Evolutionary conservation across 768 basidiomycete species (phyloP).

Genomic region (Roridomyces roridus): DNA sequence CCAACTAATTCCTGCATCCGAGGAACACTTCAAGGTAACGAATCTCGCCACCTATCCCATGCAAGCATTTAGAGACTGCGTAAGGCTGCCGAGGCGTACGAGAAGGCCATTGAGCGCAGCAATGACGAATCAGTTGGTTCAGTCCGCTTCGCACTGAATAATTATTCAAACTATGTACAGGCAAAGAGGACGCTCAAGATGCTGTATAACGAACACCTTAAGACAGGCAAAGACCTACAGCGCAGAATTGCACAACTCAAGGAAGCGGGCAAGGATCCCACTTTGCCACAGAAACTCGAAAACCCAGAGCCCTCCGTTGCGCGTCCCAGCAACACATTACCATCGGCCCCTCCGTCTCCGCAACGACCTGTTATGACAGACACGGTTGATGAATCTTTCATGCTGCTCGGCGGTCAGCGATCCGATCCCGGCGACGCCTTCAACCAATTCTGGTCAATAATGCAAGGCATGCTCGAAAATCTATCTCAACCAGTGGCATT

Average conservation of each 20-base stretch:
- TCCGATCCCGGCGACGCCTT: constrained; percentile 87
- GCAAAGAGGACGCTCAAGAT: constrained; percentile 79
- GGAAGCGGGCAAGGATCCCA: constrained; percentile 80
- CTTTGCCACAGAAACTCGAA: constrained; percentile 67
- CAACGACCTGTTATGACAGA: constrained; percentile 54
- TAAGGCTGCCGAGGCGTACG: constrained; percentile 76
- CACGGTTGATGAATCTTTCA: constrained; percentile 86
- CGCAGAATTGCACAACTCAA: constrained; percentile 73
- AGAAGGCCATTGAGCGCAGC: constrained; percentile 74
- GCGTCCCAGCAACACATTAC: constrained; percentile 36
- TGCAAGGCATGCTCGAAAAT: constrained; percentile 87
- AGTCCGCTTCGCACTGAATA: constrained; percentile 2
- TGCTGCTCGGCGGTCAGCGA: constrained; percentile 83
- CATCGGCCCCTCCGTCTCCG: constrained; percentile 47
- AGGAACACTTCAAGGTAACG: constrained; percentile 61
- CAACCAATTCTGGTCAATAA: constrained; percentile 88
- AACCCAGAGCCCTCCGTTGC: constrained; percentile 31
- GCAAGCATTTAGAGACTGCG: background rate
- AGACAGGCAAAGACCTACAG: constrained; percentile 73
- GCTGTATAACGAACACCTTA: constrained; percentile 77
- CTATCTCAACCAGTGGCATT: constrained; percentile 88
- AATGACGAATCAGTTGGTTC: constrained; percentile 71
- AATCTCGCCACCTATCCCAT: background rate
- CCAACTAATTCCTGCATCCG: constrained; percentile 62
- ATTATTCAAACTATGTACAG: constrained; percentile 43